These are phyloP conservation scores for Tetrapyrgos nigripes DNA, from an alignment of 1,284 basidiomycete species.

Conservation along the genomic window DNA sequence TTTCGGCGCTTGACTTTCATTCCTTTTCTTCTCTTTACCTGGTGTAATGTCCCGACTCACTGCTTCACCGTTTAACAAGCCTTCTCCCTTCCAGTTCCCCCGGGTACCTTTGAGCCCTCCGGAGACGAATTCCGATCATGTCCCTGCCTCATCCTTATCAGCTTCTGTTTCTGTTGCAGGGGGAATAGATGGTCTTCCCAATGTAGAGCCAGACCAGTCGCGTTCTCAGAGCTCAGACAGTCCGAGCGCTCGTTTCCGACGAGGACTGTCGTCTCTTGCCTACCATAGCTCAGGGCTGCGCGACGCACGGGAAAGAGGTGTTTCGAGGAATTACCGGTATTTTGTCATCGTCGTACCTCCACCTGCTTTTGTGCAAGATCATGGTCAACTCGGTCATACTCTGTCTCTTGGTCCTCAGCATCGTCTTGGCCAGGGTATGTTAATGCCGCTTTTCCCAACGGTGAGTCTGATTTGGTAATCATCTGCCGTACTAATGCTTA, in stretches of 20 bases:
- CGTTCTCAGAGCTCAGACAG: conserved; percentile 27
- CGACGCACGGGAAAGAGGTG: conserved; percentile 53
- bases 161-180: conserved; percentile 28
- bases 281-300: conserved; percentile 62
- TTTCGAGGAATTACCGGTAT: conserved; percentile 55
- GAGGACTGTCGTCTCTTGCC: conserved; percentile 54
- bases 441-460: conserved; percentile 79
- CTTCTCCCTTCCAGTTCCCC: conserved; percentile 55
- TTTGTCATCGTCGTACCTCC: conserved; percentile 77
- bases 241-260: conserved; percentile 47
- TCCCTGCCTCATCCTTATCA: conserved; percentile 24
- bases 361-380: conserved; percentile 59
- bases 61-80: conserved; percentile 52
- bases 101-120: conserved; percentile 57
- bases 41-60: conserved; percentile 55
- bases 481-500: not conserved
- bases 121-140: conserved; percentile 55
- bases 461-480: conserved; percentile 46
- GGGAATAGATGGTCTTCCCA: conserved; percentile 12
- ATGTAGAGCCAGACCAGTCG: conserved; percentile 6
- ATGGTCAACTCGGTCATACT: conserved; percentile 65
- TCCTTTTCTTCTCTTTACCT: conserved; percentile 17
- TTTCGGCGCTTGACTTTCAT: conserved; percentile 6
- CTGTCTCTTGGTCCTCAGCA: conserved; percentile 64
- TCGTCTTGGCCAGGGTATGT: conserved; percentile 68